Evolutionary conservation across 106 monocot genomes (phyloP), one percentile per base, ranked within the genome.

Genomic region (Dendrobium officinale): DNA sequence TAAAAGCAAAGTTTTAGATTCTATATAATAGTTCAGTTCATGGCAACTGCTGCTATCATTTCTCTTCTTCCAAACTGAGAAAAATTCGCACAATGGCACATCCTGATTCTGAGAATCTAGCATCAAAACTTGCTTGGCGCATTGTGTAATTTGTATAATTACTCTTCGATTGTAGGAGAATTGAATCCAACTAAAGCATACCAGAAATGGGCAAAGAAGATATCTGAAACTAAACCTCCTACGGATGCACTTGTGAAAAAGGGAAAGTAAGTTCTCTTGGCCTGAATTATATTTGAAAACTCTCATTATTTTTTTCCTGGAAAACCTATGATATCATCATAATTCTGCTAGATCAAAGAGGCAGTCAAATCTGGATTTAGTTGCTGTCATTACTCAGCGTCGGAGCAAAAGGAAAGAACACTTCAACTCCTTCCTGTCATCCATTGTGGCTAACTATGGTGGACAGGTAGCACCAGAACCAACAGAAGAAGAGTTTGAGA

Each of bases 401-500:
- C 81, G 85, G 49, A 82, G 42, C 72, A 49, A 90, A 58, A 87
- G 96, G 78, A 94, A 96, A 82, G 86, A 90, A 42, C 87, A 85
- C 75, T 89, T 96, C 68, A 80, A 92, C 67, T 93, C 96, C 16
- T 66, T 96, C 37, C 84, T 96, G 10, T 90, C 93, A 66, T 94
- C 93, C 10, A 78, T 96, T 29, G 78, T 92, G 22, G 82, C 86
- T 22, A 87, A 92, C 27, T 82, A 83, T 29, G 82, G 82, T 42
- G 82, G 84, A 3, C 80, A 80, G 9, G 81, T 79, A 2, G 45
- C 74, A 1, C 67, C 74, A 74, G 96, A 96, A 78, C 96, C 93
- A 20, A 83, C 88, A 43, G 96, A 96, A 79, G 92, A 96, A 85
- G 93, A 96, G 81, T 96, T 96, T 80, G 79, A 90, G 83, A 88